Base-by-base conservation (phyloP, 148 eudicot species). In the Pharnaceum exiguum region DNA sequence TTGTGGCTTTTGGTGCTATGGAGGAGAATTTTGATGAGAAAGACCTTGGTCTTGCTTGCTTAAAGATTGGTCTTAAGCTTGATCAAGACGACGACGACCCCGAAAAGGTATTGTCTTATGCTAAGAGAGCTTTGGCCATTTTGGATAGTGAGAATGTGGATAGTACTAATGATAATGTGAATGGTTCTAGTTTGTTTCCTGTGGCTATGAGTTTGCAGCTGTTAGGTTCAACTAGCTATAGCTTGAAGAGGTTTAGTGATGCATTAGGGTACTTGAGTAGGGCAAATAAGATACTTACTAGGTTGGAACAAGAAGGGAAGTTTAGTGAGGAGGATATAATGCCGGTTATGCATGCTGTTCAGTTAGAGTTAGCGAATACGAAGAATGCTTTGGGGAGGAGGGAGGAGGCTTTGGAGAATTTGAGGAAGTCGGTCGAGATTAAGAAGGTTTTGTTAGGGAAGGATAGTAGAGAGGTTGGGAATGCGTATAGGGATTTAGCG, bases 361-460 rank as follows among this genome's bases (percentile, higher is more conserved):
- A 78, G 47, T 75, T 80, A n/a, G 96, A 83, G 42, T 68, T 93
- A 59, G 87, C 80, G 30, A 89, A 85, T 56, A 71, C 77, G 6
- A 88, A 85, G 89, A 85, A 76, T 7, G 96, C 86, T 0, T 62
- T 85, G 86, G 99, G 96, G 18, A 82, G 96, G 75, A 79, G 96
- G 37, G 99, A 94, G 65, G 99, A 89, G 60, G 95, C 80, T 23
- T 57, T 91, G 24, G 79, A 28, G 38, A 72, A 85, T 79, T 63
- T 87, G 7, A 81, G 63, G 66, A 85, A 76, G 45, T 54, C 88
- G 27, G 67, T 93, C 75, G 94, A 83, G 59, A 67, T 93, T 55
- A 85, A 93, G 65, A 85, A 81, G 58, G 51, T 65, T 69, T 75
- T 78, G 15, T 62, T 93, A 66, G 96, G 82, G 28, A 67, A 69